These are phyloP conservation scores for Fusarium staphyleae DNA, from an alignment of 2,329 filamentous ascomycete species.

Conservation along the genomic window DNA sequence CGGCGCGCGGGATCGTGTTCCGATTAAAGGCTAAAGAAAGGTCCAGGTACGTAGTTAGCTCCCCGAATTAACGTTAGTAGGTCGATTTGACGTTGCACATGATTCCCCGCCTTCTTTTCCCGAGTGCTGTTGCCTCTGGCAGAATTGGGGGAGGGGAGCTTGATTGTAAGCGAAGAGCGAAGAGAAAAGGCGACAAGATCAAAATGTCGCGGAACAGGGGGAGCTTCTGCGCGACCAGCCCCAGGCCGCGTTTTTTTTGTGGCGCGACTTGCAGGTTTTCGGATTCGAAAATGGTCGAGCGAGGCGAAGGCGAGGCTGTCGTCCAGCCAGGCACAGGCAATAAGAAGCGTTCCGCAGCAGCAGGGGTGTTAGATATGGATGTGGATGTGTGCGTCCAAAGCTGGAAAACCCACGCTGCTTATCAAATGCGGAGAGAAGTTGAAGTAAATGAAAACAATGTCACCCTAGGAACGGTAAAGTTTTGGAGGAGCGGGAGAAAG, in stretches of 20 bases:
- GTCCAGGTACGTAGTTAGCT: slow-evolving; percentile 4
- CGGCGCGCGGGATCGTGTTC: slow-evolving; percentile 21
- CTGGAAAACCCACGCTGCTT: background rate
- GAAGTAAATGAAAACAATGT: slow-evolving; percentile 9
- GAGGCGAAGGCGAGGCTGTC: slow-evolving; percentile 23
- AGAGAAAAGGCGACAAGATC: background rate
- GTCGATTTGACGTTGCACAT: slow-evolving; percentile 29
- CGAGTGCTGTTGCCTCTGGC: background rate
- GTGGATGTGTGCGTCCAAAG: background rate
- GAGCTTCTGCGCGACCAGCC: background rate
- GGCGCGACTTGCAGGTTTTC: slow-evolving; percentile 19
- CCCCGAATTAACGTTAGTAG: slow-evolving; percentile 15
- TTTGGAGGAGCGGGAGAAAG: background rate
- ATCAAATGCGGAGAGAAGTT: background rate
- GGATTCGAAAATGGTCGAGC: slow-evolving; percentile 7
- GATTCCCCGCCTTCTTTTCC: slow-evolving; percentile 13
- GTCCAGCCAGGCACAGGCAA: slow-evolving; percentile 5
- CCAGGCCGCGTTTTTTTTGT: slow-evolving; percentile 31
- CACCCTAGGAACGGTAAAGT: slow-evolving; percentile 7
- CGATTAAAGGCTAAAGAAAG: slow-evolving; percentile 12
- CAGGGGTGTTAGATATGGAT: slow-evolving; percentile 5
- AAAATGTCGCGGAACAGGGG: slow-evolving; percentile 12
- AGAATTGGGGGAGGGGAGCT: background rate
- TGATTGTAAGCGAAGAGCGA: background rate
- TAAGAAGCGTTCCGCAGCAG: background rate